Evolutionary conservation across 2,329 filamentous ascomycete genomes (phyloP).

Genomic region (Colletotrichum sp.): DNA sequence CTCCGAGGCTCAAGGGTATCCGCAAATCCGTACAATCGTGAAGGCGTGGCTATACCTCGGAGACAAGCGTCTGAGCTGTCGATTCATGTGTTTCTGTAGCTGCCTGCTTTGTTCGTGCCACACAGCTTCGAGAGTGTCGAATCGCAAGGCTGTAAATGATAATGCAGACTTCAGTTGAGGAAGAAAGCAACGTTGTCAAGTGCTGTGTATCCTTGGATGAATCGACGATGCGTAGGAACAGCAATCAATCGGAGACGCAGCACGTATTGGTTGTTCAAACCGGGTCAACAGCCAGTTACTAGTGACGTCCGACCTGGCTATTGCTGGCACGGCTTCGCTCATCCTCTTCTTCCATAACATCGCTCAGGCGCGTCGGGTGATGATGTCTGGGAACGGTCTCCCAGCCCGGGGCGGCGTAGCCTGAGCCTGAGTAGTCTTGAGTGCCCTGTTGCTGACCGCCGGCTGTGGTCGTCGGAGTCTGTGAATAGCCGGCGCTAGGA

Average conservation of each 20-base stretch:
- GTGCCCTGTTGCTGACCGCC: constrained; percentile 29
- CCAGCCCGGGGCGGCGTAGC: constrained; percentile 74
- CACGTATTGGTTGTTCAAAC: background rate
- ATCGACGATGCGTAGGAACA: background rate
- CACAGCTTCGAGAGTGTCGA: background rate
- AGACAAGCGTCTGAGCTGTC: background rate
- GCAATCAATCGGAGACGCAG: background rate
- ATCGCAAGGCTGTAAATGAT: background rate
- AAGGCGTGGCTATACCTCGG: background rate
- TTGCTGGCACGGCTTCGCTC: constrained; percentile 79
- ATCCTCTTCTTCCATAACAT: constrained; percentile 86
- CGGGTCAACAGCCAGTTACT: background rate
- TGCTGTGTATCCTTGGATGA: background rate
- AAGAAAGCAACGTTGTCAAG: background rate
- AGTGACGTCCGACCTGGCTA: constrained; percentile 47
- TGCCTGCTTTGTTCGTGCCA: background rate
- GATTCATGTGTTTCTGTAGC: background rate
- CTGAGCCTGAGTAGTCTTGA: constrained; percentile 69
- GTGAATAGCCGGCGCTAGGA: constrained; percentile 35
- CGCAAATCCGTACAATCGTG: background rate
- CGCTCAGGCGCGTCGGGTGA: constrained; percentile 86
- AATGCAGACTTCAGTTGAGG: background rate
- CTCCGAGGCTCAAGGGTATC: background rate
- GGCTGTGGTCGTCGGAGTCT: constrained; percentile 35
- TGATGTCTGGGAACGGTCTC: constrained; percentile 80